These are phyloP conservation scores for Solanum ossicruentum DNA, from an alignment of 257 asterid genomes.

Conservation along the genomic window DNA sequence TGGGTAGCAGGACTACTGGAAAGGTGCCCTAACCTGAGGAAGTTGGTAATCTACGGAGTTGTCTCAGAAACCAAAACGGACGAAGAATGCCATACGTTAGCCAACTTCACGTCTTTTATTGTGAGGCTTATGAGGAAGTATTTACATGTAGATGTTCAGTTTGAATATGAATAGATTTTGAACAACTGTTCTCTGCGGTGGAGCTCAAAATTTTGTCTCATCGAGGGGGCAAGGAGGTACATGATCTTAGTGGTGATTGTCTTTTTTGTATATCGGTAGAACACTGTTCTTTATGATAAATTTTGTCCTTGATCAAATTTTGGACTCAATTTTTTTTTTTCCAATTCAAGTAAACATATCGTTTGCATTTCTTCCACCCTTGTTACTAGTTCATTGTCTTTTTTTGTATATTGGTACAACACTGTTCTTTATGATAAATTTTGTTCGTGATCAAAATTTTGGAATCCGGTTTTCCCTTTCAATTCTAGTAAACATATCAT, in stretches of 20 bases:
- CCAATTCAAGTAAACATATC: neutral
- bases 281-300: neutral
- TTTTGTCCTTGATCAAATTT: neutral
- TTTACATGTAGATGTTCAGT: slow-evolving; percentile 60
- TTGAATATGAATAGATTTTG: slow-evolving; percentile 52
- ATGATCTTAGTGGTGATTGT: neutral
- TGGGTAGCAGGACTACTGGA: slow-evolving; percentile 78
- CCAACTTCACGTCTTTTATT: slow-evolving; percentile 58
- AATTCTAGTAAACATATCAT: neutral
- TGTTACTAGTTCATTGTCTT: neutral
- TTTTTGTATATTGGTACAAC: neutral
- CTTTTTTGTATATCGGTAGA: neutral
- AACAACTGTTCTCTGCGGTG: neutral
- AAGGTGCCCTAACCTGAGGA: slow-evolving; percentile 61
- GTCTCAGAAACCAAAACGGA: slow-evolving; percentile 86
- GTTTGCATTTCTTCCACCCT: neutral
- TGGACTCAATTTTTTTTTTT: neutral
- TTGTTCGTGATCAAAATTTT: neutral
- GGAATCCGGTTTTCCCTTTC: neutral
- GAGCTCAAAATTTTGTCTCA: neutral
- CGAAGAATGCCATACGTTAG: slow-evolving; percentile 71
- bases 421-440: neutral
- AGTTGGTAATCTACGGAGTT: slow-evolving; percentile 67
- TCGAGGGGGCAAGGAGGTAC: neutral
- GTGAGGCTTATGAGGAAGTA: slow-evolving; percentile 70